phyloP scores from a whole-genome alignment of 768 basidiomycete genomes.

The Leccinum uliginosum region DNA sequence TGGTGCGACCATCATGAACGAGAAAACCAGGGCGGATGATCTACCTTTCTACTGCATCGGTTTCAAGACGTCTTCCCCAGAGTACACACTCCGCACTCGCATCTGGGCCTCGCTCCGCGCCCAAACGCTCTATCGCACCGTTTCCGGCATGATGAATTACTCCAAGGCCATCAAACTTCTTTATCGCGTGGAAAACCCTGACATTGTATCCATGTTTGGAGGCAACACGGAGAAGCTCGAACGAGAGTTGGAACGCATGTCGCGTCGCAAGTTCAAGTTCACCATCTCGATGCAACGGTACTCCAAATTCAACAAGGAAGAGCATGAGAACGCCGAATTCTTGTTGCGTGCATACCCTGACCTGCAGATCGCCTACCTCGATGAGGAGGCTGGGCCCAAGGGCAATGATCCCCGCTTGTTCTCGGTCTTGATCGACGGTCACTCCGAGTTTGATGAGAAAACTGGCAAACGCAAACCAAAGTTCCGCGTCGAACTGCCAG shows the following conservation, averaged over 20 bases:
- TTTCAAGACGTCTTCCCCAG: constrained; percentile 98
- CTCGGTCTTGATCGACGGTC: constrained; percentile 93
- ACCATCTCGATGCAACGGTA: constrained; percentile 98
- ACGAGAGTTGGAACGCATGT: constrained; percentile 94
- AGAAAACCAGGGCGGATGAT: constrained; percentile 87
- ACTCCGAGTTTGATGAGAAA: constrained; percentile 89
- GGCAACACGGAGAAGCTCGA: constrained; percentile 96
- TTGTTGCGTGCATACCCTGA: constrained; percentile 96
- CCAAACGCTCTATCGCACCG: constrained; percentile 96
- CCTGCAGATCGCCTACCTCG: constrained; percentile 95
- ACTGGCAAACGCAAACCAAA: constrained; percentile 91
- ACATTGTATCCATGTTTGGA: constrained; percentile 92
- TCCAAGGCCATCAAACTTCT: constrained; percentile 99
- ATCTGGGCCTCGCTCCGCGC: constrained; percentile 99
- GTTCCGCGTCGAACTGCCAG: constrained; percentile 95
- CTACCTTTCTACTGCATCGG: constrained; percentile 99
- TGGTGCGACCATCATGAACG: constrained; percentile 52
- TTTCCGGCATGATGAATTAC: constrained; percentile 99
- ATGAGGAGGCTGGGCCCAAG: constrained; percentile 89
- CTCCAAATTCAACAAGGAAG: constrained; percentile 99
- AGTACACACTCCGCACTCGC: constrained; percentile 97
- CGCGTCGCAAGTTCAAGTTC: constrained; percentile 97
- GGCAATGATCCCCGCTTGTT: constrained; percentile 87
- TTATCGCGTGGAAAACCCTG: constrained; percentile 98
- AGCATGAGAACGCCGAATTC: constrained; percentile 98